Conservation (phyloP, 495 filamentous ascomycete genomes). For the Xylaria longipes region DNA sequence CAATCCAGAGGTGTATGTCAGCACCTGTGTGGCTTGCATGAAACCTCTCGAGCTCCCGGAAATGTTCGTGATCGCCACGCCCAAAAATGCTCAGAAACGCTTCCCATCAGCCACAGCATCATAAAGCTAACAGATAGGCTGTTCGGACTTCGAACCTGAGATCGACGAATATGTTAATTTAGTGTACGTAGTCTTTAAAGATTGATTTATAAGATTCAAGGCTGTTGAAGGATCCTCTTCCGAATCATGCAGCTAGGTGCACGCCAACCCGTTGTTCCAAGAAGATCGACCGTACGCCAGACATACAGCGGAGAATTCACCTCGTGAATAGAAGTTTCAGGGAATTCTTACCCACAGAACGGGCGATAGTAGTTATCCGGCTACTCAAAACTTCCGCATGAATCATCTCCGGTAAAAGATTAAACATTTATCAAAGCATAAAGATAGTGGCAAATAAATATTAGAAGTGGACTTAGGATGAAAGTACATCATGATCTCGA, state of each 20-base stretch:
- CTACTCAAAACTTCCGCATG: constrained; percentile 2
- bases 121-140: constrained; percentile 1
- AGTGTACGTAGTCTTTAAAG: not conserved
- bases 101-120: constrained; percentile 8
- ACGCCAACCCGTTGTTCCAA: not conserved
- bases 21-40: constrained; percentile 16
- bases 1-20: not conserved
- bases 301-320: constrained; percentile 28
- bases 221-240: not conserved
- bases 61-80: constrained; percentile 16
- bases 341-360: not conserved
- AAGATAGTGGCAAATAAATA: constrained; percentile 3
- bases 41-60: constrained; percentile 18
- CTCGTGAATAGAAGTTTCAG: constrained; percentile 22
- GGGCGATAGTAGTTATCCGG: not conserved
- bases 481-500: constrained; percentile 3
- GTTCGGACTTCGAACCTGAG: constrained; percentile 10
- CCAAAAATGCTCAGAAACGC: not conserved
- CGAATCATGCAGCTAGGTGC: constrained; percentile 1
- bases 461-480: not conserved
- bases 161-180: constrained; percentile 8
- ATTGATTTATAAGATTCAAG: not conserved
- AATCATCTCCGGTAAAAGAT: not conserved
- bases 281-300: constrained; percentile 20
- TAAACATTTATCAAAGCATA: not conserved